Percentiles rank a stretch among this genome's conserved stretches.
Conservation (phyloP, 805 yeast genomes). For the Myxozyma monticola region DNA sequence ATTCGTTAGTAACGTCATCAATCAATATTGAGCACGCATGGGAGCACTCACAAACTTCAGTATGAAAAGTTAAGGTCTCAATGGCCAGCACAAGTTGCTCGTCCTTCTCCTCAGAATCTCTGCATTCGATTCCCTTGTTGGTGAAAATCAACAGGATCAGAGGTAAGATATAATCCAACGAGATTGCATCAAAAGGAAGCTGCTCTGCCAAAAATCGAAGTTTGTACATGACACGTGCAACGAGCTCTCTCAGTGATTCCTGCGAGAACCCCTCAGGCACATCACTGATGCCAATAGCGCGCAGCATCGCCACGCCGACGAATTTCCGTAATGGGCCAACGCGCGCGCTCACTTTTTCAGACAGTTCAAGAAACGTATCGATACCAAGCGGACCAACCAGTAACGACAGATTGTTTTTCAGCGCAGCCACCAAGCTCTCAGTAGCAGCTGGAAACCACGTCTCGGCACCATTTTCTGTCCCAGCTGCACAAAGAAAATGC, state of each 20-base stretch:
- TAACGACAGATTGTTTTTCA: conserved; percentile 41
- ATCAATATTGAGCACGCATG: too few species aligned
- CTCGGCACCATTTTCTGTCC: conserved; percentile 63
- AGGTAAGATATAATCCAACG: conserved; percentile 76
- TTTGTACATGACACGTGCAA: conserved; percentile 70
- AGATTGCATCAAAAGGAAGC: conserved; percentile 62
- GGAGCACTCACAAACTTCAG: conserved; percentile 45
- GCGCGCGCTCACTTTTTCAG: conserved; percentile 53
- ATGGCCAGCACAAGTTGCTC: conserved; percentile 68
- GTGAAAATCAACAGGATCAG: conserved; percentile 66
- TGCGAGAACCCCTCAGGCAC: conserved; percentile 44
- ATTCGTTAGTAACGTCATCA: too few species aligned
- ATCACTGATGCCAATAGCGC: conserved; percentile 51
- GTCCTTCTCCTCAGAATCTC: conserved; percentile 78
- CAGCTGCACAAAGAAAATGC: conserved; percentile 49
- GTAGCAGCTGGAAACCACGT: conserved; percentile 75
- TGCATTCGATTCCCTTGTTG: conserved; percentile 52
- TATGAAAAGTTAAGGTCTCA: conserved; percentile 43
- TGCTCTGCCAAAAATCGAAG: conserved; percentile 74
- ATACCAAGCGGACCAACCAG: conserved; percentile 50
- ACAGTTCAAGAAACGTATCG: conserved; percentile 54
- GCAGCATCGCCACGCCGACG: conserved; percentile 69
- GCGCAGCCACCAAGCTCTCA: conserved; percentile 47
- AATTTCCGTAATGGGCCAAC: conserved; percentile 52
- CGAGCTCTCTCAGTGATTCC: conserved; percentile 54